phyloP scores from a whole-genome alignment of 257 asterid species.

The Rauvolfia tetraphylla region DNA sequence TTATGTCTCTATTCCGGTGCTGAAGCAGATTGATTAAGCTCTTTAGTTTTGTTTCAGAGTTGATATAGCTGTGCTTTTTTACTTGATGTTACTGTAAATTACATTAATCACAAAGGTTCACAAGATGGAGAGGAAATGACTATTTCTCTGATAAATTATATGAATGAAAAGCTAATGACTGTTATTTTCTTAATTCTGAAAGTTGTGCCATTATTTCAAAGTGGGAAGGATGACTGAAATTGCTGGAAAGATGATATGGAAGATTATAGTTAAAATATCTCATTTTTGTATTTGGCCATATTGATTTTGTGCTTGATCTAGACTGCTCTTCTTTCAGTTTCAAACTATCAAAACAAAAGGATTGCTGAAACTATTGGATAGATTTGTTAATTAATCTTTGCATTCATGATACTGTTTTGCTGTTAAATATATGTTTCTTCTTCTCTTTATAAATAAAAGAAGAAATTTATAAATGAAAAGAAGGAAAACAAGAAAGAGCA shows the following conservation, averaged over 20 bases:
- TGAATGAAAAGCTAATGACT: not conserved
- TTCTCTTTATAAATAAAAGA: not conserved
- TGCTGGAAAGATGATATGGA: not conserved
- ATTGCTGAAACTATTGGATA: not conserved
- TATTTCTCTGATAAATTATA: not conserved
- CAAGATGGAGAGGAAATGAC: not conserved
- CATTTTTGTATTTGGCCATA: not conserved
- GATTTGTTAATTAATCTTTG: not conserved
- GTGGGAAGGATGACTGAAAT: not conserved
- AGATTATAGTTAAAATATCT: not conserved
- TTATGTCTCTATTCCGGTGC: not conserved
- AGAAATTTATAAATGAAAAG: not conserved
- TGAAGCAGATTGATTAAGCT: not conserved
- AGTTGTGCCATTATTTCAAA: not conserved
- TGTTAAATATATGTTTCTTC: not conserved
- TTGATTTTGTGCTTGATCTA: not conserved
- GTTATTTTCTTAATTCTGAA: not conserved
- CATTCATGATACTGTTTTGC: not conserved
- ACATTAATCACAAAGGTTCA: not conserved
- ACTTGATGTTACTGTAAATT: not conserved
- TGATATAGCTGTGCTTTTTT: not conserved
- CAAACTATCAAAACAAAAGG: not conserved
- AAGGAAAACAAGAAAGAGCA: not conserved
- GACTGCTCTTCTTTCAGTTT: not conserved
- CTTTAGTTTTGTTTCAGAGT: not conserved